Evolutionary conservation across 768 basidiomycete species (phyloP), one percentile per base, ranked within the genome.

Genomic region (Naematelia encephala): DNA sequence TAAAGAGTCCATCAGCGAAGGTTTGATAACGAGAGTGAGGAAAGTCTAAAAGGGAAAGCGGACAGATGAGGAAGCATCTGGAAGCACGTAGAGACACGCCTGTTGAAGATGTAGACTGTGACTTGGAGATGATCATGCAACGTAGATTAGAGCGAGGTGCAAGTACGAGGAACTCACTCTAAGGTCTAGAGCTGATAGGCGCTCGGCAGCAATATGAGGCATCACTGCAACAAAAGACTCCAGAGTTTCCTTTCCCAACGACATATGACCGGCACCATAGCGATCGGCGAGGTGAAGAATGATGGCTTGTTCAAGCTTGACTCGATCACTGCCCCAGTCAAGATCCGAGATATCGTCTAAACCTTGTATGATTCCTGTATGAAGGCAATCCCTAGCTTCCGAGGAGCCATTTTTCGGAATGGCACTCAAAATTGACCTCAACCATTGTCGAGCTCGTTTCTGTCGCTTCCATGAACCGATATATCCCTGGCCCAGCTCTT

Each of bases 241-340:
- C 12, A 12, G 13, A 2, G n/a, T 44, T 16, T 28, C 27, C 4
- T 53, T n/a, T 12, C 13, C 52, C 0, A 13, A 1, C 12, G 23
- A 19, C n/a, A 16, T 14, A 16, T 2, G 14, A 23, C 11, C 23
- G 19, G 10, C 5, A 5, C 19, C 43, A 22, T 21, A 14, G 5
- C 14, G 2, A 12, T 46, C 57, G 1, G 59, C 59, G 0, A 61
- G 12, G 5, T 21, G 43, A 12, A 63, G 23, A 2, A 64, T 54
- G 3, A 67, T 23, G 26, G 43, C 50, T 34, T 67, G 62, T 27
- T 67, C 66, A 14, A 67, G 28, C 29, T 48, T 30, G 1, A 19
- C 28, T 22, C 60, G 23, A 4, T 22, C 51, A 0, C 39, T 13
- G 2, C 66, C 62, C 66, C 66, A 67, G 11, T 57, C 56, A 5